Conservation (phyloP, 2,329 filamentous ascomycete genomes). For the Penicillium glabrum region DNA sequence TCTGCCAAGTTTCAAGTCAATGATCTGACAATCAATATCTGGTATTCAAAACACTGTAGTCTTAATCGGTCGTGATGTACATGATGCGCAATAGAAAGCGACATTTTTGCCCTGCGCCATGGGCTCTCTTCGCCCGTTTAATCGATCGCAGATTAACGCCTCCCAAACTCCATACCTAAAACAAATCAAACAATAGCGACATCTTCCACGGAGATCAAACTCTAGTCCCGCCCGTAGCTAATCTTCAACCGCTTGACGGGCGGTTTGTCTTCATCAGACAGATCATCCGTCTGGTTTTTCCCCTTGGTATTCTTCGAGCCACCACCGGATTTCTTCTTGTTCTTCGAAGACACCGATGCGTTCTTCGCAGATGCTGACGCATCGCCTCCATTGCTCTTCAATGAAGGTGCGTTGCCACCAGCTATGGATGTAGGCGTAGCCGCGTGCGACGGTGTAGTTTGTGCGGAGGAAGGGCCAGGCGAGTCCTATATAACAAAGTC, state of each 20-base stretch:
- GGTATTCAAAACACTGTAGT: neutral
- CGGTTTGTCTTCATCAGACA: slow-evolving; percentile 40
- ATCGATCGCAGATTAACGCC: neutral
- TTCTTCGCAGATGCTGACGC: slow-evolving; percentile 12
- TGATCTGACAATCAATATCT: neutral
- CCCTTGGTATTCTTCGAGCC: slow-evolving; percentile 29
- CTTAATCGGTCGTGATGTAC: slow-evolving; percentile 10
- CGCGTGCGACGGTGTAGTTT: slow-evolving; percentile 49
- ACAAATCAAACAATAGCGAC: neutral
- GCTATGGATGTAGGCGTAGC: slow-evolving; percentile 45
- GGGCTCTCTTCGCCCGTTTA: neutral
- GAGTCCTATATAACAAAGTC: slow-evolving; percentile 35
- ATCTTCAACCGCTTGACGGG: slow-evolving; percentile 47
- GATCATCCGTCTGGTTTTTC: slow-evolving; percentile 31
- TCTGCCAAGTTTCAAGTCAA: neutral
- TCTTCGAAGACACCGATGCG: slow-evolving; percentile 34
- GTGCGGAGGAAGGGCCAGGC: slow-evolving; percentile 43
- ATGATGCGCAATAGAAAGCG: slow-evolving; percentile 1
- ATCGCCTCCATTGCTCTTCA: slow-evolving; percentile 25
- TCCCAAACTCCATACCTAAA: slow-evolving; percentile 2
- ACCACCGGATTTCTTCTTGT: slow-evolving; percentile 43
- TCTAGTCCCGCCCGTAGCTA: slow-evolving; percentile 44
- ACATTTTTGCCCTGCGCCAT: slow-evolving; percentile 1
- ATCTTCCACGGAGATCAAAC: neutral
- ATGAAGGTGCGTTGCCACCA: slow-evolving; percentile 28